phyloP scores from a whole-genome alignment of 2,329 filamentous ascomycete species.

The Penicillium hesseltinei region DNA sequence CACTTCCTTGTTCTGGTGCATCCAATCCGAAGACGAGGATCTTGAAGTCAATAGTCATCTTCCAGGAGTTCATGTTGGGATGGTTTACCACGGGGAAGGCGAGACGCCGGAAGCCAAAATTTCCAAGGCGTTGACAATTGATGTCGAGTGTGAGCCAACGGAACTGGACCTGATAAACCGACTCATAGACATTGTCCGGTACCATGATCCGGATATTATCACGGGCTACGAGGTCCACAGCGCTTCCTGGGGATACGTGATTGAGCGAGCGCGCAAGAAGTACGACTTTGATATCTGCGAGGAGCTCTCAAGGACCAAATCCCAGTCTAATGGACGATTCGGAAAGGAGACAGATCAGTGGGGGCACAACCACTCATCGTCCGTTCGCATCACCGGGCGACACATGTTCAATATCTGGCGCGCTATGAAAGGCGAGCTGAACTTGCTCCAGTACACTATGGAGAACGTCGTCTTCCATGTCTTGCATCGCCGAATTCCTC shows the following conservation, averaged over 20 bases:
- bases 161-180: conserved; percentile 82
- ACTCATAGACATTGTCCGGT: conserved; percentile 82
- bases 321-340: conserved; percentile 76
- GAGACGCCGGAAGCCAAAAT: conserved; percentile 60
- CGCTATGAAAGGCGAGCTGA: conserved; percentile 90
- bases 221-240: conserved; percentile 95
- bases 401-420: conserved; percentile 98
- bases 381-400: conserved; percentile 85
- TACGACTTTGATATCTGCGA: conserved; percentile 90
- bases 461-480: conserved; percentile 94
- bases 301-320: conserved; percentile 85
- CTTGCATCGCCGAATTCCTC: conserved; percentile 80
- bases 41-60: conserved; percentile 49
- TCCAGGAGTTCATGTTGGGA: conserved; percentile 61
- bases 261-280: conserved; percentile 80
- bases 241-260: conserved; percentile 90
- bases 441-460: conserved; percentile 89
- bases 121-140: conserved; percentile 58
- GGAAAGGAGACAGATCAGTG: conserved; percentile 84
- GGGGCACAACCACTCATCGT: conserved; percentile 93
- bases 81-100: conserved; percentile 68
- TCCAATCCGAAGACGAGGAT: conserved; percentile 70
- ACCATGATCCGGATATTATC: conserved; percentile 84
- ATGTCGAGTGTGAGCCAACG: conserved; percentile 70
- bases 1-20: conserved; percentile 83